A percentile compares a stretch with the other conserved stretches of the same genome.
Conservation (phyloP, 2,329 filamentous ascomycete genomes). For the Aureobasidium pullulans region DNA sequence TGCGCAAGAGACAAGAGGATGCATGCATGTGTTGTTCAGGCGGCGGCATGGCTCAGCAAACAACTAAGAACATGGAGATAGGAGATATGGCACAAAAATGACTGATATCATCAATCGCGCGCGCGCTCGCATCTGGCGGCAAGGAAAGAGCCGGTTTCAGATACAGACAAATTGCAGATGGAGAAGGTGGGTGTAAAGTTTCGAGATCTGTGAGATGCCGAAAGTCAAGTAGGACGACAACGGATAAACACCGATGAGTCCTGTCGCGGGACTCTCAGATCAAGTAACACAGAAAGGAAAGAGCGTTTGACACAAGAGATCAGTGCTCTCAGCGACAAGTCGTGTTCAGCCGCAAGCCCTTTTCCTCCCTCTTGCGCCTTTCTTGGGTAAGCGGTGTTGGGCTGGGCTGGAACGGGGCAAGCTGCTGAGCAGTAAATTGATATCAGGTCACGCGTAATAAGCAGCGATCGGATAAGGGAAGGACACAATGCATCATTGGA, state of each 20-base stretch:
- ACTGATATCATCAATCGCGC: too few relatives aligned
- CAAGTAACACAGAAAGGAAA: background rate
- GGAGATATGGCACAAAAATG: background rate
- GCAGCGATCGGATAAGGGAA: background rate
- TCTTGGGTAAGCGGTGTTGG: background rate
- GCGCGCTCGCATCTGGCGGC: background rate
- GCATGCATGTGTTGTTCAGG: background rate
- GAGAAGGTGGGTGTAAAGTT: too few relatives aligned
- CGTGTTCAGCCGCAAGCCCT: background rate
- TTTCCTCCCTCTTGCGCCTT: background rate
- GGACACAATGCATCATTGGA: background rate
- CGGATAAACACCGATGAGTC: too few relatives aligned
- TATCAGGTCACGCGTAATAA: background rate
- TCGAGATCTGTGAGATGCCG: background rate
- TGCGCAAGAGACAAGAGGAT: background rate
- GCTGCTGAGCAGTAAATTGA: background rate
- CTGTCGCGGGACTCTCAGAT: background rate
- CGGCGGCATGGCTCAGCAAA: too few relatives aligned
- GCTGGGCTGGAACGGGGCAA: background rate
- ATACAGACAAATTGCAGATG: background rate
- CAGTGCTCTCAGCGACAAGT: too few relatives aligned
- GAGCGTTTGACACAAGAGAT: too few relatives aligned
- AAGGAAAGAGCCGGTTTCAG: constrained; percentile 5
- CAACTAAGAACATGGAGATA: background rate
- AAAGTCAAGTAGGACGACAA: background rate